A percentile compares a stretch with the other conserved stretches of the same genome.
Conservation (phyloP, 2,329 filamentous ascomycete species). For the Colletotrichum neosansevieriae region DNA sequence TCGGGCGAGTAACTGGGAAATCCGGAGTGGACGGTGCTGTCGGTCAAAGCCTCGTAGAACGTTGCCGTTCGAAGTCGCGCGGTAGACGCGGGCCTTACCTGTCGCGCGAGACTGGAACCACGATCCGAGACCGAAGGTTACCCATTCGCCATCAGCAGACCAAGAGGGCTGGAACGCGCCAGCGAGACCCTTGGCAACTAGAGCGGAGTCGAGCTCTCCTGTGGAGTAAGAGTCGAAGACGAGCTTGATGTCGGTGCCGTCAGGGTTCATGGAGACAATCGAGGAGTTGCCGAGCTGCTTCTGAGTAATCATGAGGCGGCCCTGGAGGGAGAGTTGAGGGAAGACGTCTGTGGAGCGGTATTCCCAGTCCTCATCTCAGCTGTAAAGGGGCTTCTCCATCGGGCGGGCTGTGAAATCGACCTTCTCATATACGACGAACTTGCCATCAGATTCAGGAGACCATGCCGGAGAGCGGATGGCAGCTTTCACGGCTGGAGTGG, state of each 20-base stretch:
- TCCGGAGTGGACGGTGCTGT: conserved; percentile 25
- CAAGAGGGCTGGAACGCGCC: conserved; percentile 27
- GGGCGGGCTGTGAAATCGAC: conserved; percentile 27
- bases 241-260: conserved; percentile 30
- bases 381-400: conserved; percentile 31
- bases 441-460: conserved; percentile 34
- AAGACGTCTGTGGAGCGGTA: conserved; percentile 34
- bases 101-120: conserved; percentile 26
- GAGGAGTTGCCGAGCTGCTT: conserved; percentile 36
- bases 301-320: conserved; percentile 27
- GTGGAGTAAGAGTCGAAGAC: conserved; percentile 31
- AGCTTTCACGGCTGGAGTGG: conserved; percentile 11
- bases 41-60: conserved; percentile 24
- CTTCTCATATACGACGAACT: conserved; percentile 31
- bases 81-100: conserved; percentile 28
- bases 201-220: conserved; percentile 20
- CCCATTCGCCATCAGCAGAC: conserved; percentile 21
- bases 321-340: conserved; percentile 28
- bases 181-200: conserved; percentile 22
- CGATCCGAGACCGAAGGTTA: conserved; percentile 20
- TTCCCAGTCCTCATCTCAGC: conserved; percentile 35
- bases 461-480: conserved; percentile 29
- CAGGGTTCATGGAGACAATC: conserved; percentile 34
- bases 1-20: conserved; percentile 30
- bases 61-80: conserved; percentile 14